A percentile compares a stretch with the other conserved stretches of the same genome.
Evolutionary conservation across 805 yeast genomes (phyloP).

Genomic region (Candida germanica): DNA sequence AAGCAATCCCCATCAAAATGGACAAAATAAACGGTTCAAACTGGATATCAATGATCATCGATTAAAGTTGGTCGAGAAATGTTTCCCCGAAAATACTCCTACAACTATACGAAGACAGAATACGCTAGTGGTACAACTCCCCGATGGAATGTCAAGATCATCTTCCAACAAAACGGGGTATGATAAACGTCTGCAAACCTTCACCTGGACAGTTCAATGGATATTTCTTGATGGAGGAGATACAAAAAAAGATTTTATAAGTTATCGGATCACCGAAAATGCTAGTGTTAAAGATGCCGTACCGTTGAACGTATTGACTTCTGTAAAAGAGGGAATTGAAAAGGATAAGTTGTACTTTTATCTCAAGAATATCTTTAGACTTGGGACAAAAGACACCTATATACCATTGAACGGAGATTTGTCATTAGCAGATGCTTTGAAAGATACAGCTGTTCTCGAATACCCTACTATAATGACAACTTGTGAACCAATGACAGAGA

Average conservation of each 20-base stretch:
- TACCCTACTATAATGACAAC: conserved; percentile 67
- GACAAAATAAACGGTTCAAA: conserved; percentile 20
- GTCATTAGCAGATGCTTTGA: conserved; percentile 40
- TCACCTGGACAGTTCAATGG: conserved; percentile 84
- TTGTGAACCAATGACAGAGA: conserved; percentile 20
- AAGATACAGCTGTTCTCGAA: conserved; percentile 63
- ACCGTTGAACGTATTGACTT: conserved; percentile 34
- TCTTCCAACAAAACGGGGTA: conserved; percentile 62
- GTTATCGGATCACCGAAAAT: conserved; percentile 42
- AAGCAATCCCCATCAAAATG: conserved; percentile 11
- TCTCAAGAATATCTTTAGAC: conserved; percentile 29
- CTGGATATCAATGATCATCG: conserved; percentile 22
- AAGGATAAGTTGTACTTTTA: conserved; percentile 29
- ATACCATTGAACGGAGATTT: conserved; percentile 32
- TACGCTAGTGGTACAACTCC: conserved; percentile 59
- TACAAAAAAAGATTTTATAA: conserved; percentile 35
- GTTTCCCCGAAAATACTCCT: conserved; percentile 25
- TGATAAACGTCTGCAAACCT: conserved; percentile 59
- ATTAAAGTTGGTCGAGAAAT: conserved; percentile 17
- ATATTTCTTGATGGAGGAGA: conserved; percentile 34
- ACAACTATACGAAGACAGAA: conserved; percentile 52
- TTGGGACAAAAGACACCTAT: conserved; percentile 14
- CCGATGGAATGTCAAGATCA: conserved; percentile 73
- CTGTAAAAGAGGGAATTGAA: conserved; percentile 14
- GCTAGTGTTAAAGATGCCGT: conserved; percentile 33